phyloP scores from a whole-genome alignment of 2,329 filamentous ascomycete species.

The Lojkania enalia region DNA sequence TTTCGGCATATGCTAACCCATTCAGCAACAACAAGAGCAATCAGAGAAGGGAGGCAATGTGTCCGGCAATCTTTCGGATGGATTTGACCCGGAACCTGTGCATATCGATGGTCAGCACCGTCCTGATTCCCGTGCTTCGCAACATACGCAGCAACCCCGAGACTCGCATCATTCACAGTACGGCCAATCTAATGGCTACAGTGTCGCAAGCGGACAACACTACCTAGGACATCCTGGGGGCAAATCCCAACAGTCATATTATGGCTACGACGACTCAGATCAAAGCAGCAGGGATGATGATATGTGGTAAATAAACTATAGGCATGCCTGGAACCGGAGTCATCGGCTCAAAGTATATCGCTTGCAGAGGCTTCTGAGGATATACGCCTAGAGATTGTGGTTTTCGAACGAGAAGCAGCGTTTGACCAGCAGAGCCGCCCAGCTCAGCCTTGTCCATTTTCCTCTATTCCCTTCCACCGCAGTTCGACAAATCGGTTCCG shows the following conservation, averaged over 20 bases:
- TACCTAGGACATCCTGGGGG: constrained; percentile 35
- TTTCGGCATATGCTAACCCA: constrained; percentile 4
- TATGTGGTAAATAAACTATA: constrained; percentile 37
- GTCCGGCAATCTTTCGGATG: neutral
- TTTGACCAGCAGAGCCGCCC: too few relatives aligned
- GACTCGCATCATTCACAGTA: constrained; percentile 41
- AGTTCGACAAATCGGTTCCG: too few relatives aligned
- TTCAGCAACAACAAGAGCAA: constrained; percentile 23
- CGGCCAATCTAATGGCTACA: constrained; percentile 37
- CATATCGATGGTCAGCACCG: constrained; percentile 17
- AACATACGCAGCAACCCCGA: constrained; percentile 19
- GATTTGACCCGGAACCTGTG: constrained; percentile 8
- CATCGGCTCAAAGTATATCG: neutral
- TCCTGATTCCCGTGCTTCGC: constrained; percentile 12
- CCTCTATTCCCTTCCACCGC: too few relatives aligned
- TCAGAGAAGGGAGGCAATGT: constrained; percentile 13
- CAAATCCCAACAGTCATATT: constrained; percentile 24
- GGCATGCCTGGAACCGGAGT: neutral
- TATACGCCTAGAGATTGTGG: neutral
- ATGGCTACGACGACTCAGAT: constrained; percentile 35
- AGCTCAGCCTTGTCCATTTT: too few relatives aligned
- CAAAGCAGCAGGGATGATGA: constrained; percentile 35
- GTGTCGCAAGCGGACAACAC: constrained; percentile 41
- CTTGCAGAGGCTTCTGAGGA: neutral
- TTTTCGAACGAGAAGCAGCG: neutral